A percentile compares a stretch with the other conserved stretches of the same genome.
Conservation (phyloP, 2,329 filamentous ascomycete genomes). For the Apiospora arundinis region DNA sequence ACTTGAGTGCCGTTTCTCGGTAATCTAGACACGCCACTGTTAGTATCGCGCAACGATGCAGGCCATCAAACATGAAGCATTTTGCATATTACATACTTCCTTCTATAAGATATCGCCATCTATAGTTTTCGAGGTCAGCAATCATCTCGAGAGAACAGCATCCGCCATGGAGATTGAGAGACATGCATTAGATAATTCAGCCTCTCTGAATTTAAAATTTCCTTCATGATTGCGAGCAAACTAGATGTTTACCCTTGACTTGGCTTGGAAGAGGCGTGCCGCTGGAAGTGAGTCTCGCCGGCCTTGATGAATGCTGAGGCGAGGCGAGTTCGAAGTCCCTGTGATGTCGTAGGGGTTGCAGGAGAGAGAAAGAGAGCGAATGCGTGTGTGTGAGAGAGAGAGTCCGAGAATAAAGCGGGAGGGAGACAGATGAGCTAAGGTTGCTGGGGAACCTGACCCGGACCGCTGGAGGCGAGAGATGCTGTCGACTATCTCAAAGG, state of each 20-base stretch:
- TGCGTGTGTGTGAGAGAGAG: slow-evolving; percentile 22
- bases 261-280: background rate
- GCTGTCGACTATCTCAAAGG: background rate
- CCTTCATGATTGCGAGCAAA: slow-evolving; percentile 57
- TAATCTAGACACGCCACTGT: slow-evolving; percentile 59
- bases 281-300: background rate
- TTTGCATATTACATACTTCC: slow-evolving; percentile 57
- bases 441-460: slow-evolving; percentile 12
- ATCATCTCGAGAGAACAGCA: slow-evolving; percentile 1
- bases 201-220: slow-evolving; percentile 69
- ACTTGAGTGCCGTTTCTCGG: slow-evolving; percentile 70
- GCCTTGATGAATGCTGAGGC: background rate
- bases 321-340: background rate
- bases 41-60: slow-evolving; percentile 32
- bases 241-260: slow-evolving; percentile 1
- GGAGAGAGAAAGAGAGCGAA: slow-evolving; percentile 22
- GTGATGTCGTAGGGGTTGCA: background rate
- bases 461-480: background rate
- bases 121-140: slow-evolving; percentile 32
- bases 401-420: slow-evolving; percentile 15
- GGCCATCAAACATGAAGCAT: slow-evolving; percentile 33
- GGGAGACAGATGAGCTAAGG: slow-evolving; percentile 5
- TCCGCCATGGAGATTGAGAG: slow-evolving; percentile 9
- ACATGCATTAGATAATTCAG: slow-evolving; percentile 68
- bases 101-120: slow-evolving; percentile 64